These are phyloP conservation scores for Tuber microsphaerosporum DNA, from an alignment of 495 filamentous ascomycete species.

Conservation along the genomic window DNA sequence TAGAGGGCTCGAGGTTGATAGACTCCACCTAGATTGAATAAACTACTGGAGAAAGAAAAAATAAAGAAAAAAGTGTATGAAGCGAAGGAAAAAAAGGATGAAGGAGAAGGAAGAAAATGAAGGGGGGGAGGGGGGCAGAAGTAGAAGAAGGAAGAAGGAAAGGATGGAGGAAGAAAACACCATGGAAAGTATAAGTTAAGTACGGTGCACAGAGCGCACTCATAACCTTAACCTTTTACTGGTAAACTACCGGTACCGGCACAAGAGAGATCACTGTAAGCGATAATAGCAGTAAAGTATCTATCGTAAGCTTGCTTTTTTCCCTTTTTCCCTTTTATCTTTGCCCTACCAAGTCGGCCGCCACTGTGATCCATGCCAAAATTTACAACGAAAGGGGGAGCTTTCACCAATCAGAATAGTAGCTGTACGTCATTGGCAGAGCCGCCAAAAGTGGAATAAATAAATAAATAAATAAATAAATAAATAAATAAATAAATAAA, in stretches of 20 bases:
- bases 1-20: background rate
- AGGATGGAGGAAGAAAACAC: slow-evolving; percentile 12
- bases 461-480: too few species aligned
- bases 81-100: background rate
- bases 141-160: background rate
- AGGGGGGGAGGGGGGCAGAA: background rate
- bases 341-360: background rate
- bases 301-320: too few species aligned
- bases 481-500: too few species aligned
- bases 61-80: slow-evolving; percentile 8
- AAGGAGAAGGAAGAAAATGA: background rate
- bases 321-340: too few species aligned
- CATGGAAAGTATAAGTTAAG: background rate
- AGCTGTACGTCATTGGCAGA: background rate
- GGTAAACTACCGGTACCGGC: background rate
- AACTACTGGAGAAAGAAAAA: slow-evolving; percentile 14
- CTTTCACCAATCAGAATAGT: background rate
- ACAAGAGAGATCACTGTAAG: background rate
- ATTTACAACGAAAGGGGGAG: background rate
- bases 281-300: too few species aligned
- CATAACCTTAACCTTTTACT: background rate
- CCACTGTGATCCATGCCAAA: background rate
- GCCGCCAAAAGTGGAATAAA: background rate
- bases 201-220: background rate
- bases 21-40: slow-evolving; percentile 9